Evolutionary conservation across 495 filamentous ascomycete species (phyloP).

Genomic region (Haplographium delicatum): DNA sequence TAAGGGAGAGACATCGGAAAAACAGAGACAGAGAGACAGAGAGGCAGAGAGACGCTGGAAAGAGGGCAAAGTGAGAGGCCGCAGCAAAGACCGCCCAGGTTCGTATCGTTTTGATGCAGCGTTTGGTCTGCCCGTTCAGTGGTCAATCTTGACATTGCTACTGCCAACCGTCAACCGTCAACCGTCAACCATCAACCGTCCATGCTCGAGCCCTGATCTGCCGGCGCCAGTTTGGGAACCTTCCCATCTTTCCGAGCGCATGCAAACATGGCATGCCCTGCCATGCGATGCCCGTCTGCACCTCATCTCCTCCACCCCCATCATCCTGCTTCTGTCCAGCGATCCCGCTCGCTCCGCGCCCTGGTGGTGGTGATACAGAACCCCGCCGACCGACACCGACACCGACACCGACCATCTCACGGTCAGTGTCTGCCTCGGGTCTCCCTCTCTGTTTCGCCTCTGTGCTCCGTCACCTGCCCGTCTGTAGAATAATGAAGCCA

Average conservation of each 20-base stretch:
- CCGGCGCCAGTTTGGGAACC: conserved; percentile 12
- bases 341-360: not conserved
- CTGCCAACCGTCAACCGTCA: too few species aligned
- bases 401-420: too few species aligned
- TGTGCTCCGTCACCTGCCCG: too few species aligned
- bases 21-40: too few species aligned
- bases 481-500: too few species aligned
- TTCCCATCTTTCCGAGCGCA: conserved; percentile 21
- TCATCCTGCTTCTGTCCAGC: not conserved
- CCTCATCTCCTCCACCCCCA: conserved; percentile 1
- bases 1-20: too few species aligned
- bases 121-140: not conserved
- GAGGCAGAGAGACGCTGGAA: too few species aligned
- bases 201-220: conserved; percentile 20
- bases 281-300: conserved; percentile 12
- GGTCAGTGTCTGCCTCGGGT: too few species aligned
- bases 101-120: not conserved
- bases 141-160: not conserved
- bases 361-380: not conserved
- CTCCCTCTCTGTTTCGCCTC: too few species aligned
- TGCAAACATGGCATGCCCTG: not conserved
- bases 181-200: too few species aligned
- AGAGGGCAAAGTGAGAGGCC: not conserved
- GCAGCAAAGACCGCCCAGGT: too few species aligned
- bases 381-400: too few species aligned